These are phyloP conservation scores for Ormosia emarginata DNA, from an alignment of 306 rosid species.

Conservation along the genomic window DNA sequence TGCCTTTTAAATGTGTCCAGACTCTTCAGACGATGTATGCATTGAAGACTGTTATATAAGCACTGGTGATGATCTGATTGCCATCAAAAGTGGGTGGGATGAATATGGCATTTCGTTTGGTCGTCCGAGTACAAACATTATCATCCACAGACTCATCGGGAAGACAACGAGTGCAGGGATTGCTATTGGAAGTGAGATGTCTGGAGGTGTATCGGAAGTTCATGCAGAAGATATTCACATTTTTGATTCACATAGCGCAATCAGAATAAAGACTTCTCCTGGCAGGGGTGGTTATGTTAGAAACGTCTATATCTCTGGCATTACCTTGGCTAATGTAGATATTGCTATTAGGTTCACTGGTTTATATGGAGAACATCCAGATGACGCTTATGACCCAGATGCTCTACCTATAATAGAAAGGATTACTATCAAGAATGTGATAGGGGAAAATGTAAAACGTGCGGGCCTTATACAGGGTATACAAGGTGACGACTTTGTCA, in stretches of 20 bases:
- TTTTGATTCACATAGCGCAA: constrained; percentile 41
- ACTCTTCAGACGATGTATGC: constrained; percentile 66
- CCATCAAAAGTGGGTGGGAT: constrained; percentile 87
- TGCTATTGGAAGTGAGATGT: constrained; percentile 84
- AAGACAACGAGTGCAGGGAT: constrained; percentile 58
- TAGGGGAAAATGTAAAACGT: constrained; percentile 43
- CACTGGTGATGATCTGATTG: constrained; percentile 70
- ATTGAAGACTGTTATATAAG: constrained; percentile 80
- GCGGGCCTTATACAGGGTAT: constrained; percentile 70
- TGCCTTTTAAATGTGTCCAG: constrained; percentile 39
- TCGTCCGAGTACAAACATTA: constrained; percentile 62
- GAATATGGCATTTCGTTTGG: constrained; percentile 66
- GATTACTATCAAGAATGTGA: constrained; percentile 54
- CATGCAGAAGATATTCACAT: constrained; percentile 56
- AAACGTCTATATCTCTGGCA: constrained; percentile 50
- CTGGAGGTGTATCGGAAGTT: constrained; percentile 75
- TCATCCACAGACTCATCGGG: constrained; percentile 48
- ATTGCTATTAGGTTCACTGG: constrained; percentile 67
- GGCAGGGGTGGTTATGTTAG: constrained; percentile 78
- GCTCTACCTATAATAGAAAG: constrained; percentile 56
- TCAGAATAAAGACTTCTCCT: constrained; percentile 68
- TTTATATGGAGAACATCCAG: constrained; percentile 69
- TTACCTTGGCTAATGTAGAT: constrained; percentile 52
- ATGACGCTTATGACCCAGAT: constrained; percentile 46
- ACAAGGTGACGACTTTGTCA: constrained; percentile 47